Evolutionary conservation across 192 early-diverging fungal species (phyloP).

Genomic region (Spinellus fusiger): DNA sequence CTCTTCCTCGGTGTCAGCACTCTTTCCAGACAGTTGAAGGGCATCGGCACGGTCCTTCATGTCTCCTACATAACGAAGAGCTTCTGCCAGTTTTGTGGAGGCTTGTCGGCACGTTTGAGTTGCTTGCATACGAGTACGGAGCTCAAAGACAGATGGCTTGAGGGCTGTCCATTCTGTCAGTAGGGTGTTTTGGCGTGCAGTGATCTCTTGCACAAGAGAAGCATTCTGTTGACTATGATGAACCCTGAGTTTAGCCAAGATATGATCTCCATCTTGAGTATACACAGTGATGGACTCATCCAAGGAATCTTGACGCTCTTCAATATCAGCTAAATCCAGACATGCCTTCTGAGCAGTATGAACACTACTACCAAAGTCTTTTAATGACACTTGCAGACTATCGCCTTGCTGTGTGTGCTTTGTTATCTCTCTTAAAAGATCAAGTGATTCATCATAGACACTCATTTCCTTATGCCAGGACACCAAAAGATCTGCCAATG

Average conservation of each 20-base stretch:
- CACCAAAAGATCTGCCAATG: neutral
- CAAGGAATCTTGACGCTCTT: neutral
- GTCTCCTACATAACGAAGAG: constrained; percentile 14
- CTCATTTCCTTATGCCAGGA: neutral
- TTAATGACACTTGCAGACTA: neutral
- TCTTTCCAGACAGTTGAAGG: constrained; percentile 13
- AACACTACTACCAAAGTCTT: neutral
- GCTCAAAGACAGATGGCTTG: constrained; percentile 9
- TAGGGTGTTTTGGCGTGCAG: neutral
- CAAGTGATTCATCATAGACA: neutral
- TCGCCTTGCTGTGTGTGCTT: neutral
- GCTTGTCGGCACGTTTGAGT: neutral
- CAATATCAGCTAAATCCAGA: neutral
- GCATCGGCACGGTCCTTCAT: constrained; percentile 13
- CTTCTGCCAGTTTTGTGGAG: constrained; percentile 14
- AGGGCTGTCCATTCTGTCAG: constrained; percentile 23
- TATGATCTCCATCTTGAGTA: neutral
- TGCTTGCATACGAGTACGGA: constrained; percentile 15
- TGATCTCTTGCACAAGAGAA: neutral
- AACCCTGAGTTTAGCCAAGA: neutral
- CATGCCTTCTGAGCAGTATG: neutral
- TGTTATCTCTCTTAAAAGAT: neutral
- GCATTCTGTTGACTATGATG: neutral
- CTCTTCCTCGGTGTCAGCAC: constrained; percentile 8
- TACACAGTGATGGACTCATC: neutral